phyloP scores from a whole-genome alignment of 352 stramenopile genomes.

The Phytophthora sp. region DNA sequence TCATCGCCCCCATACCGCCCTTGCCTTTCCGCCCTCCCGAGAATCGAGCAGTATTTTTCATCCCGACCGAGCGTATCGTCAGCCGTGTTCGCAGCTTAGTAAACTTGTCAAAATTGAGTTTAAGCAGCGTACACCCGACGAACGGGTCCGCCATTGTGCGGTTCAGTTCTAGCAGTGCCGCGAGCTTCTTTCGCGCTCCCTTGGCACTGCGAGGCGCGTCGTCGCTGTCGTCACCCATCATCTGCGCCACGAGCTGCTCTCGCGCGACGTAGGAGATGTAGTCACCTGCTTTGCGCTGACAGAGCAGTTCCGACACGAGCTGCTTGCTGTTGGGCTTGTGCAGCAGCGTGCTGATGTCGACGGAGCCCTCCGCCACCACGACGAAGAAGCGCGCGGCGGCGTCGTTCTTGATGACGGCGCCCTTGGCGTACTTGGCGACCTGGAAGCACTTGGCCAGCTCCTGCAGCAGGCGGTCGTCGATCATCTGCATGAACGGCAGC shows the following conservation, averaged over 20 bases:
- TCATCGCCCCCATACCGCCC: slow-evolving; percentile 30
- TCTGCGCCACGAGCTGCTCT: slow-evolving; percentile 51
- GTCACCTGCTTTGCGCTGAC: slow-evolving; percentile 57
- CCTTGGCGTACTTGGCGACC: slow-evolving; percentile 47
- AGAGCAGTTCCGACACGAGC: slow-evolving; percentile 60
- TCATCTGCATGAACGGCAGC: slow-evolving; percentile 70
- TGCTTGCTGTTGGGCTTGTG: slow-evolving; percentile 49
- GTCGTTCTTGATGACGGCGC: slow-evolving; percentile 55
- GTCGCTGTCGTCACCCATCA: slow-evolving; percentile 41
- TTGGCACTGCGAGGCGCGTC: slow-evolving; percentile 22
- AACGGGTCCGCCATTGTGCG: slow-evolving; percentile 57
- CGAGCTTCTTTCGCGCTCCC: slow-evolving; percentile 52
- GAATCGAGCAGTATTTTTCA: slow-evolving; percentile 64
- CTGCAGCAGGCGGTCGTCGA: slow-evolving; percentile 54
- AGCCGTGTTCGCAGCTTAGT: slow-evolving; percentile 41
- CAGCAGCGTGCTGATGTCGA: slow-evolving; percentile 64
- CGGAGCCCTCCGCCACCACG: slow-evolving; percentile 57
- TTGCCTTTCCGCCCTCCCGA: slow-evolving; percentile 35
- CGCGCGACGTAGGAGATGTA: slow-evolving; percentile 63
- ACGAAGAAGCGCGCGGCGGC: slow-evolving; percentile 49
- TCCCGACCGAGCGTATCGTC: slow-evolving; percentile 22
- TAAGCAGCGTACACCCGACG: slow-evolving; percentile 62
- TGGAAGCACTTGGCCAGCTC: slow-evolving; percentile 71
- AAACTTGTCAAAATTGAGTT: slow-evolving; percentile 61
- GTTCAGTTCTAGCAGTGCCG: slow-evolving; percentile 66